Percentiles rank a stretch among this genome's conserved stretches.
Conservation (phyloP, 371 early-diverging fungal species). For the Mucor plumbeus region DNA sequence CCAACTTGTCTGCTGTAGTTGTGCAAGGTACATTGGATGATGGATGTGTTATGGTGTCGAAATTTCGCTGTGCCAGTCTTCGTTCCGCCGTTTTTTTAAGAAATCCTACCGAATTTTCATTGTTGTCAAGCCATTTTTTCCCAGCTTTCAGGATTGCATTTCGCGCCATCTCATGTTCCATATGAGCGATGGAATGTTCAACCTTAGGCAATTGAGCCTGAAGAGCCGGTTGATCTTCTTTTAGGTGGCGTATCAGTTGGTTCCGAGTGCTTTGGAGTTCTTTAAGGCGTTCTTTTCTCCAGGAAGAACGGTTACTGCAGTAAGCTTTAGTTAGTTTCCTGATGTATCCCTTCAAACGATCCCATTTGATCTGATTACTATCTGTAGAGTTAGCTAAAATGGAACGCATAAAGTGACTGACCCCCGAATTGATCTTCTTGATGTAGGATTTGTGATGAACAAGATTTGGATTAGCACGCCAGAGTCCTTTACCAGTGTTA, state of each 20-base stretch:
- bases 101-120: slow-evolving; percentile 17
- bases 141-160: slow-evolving; percentile 10
- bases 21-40: neutral
- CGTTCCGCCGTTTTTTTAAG: slow-evolving; percentile 6
- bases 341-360: neutral
- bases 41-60: neutral
- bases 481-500: slow-evolving; percentile 10
- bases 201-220: neutral
- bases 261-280: slow-evolving; percentile 5
- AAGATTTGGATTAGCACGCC: slow-evolving; percentile 5
- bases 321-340: neutral
- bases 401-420: neutral
- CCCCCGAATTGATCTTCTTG: neutral
- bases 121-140: slow-evolving; percentile 10
- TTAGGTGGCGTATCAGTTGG: neutral
- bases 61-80: neutral
- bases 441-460: neutral
- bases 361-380: neutral
- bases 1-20: slow-evolving; percentile 3
- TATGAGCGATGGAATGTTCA: neutral
- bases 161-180: slow-evolving; percentile 10
- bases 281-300: neutral
- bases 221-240: neutral
- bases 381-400: neutral
- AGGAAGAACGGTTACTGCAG: neutral